These are phyloP conservation scores for Nitzschia inconspicua DNA, from an alignment of 108 stramenopile genomes.

Conservation along the genomic window DNA sequence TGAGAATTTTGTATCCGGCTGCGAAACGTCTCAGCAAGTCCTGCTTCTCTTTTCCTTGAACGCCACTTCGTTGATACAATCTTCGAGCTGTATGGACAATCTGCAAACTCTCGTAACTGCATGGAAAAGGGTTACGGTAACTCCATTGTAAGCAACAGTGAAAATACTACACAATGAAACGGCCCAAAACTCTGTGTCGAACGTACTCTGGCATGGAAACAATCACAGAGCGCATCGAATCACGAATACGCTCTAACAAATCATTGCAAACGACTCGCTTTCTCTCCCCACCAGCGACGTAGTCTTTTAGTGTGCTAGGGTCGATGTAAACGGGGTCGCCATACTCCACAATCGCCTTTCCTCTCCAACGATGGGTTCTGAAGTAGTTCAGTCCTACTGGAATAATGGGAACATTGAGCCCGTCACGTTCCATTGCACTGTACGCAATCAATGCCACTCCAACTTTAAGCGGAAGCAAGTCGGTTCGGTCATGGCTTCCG, in stretches of 20 bases:
- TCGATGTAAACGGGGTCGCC: constrained; percentile 80
- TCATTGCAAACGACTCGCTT: constrained; percentile 81
- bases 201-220: constrained; percentile 93
- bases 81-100: constrained; percentile 92
- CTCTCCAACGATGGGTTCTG: constrained; percentile 90
- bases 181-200: too few species aligned
- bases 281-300: constrained; percentile 60
- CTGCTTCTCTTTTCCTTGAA: constrained; percentile 68
- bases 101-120: constrained; percentile 90
- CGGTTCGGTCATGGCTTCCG: constrained; percentile 96
- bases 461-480: constrained; percentile 96
- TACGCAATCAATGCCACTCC: constrained; percentile 98
- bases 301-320: constrained; percentile 59
- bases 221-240: constrained; percentile 91
- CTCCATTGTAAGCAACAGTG: too few species aligned
- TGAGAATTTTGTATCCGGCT: constrained; percentile 84
- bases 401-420: constrained; percentile 90
- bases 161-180: too few species aligned
- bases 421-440: constrained; percentile 86
- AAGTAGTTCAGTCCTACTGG: constrained; percentile 98
- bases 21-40: constrained; percentile 93
- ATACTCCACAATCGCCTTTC: constrained; percentile 86
- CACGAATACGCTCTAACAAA: constrained; percentile 78
- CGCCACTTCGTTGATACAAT: constrained; percentile 71
- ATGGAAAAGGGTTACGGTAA: too few species aligned